phyloP scores from a whole-genome alignment of 176 grass and related monocot genomes.

The Eleusine coracana region DNA sequence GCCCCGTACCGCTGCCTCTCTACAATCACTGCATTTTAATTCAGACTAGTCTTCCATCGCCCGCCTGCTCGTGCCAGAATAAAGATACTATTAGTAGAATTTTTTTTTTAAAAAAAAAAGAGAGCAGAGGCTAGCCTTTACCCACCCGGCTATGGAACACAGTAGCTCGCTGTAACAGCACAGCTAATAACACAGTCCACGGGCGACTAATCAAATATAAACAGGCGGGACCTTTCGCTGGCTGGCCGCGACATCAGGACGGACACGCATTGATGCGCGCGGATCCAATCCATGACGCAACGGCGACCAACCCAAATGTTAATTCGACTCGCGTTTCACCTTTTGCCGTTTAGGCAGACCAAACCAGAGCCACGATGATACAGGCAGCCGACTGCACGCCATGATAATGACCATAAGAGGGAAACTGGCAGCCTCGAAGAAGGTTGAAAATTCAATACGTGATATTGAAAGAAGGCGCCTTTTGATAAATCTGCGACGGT shows the following conservation, averaged over 20 bases:
- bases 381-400: not conserved
- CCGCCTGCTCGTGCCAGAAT: not conserved
- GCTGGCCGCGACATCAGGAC: conserved; percentile 8
- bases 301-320: conserved; percentile 11
- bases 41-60: not conserved
- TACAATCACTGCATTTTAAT: not conserved
- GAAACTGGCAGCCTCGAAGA: not conserved
- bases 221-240: not conserved
- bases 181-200: not conserved
- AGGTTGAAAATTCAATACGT: conserved; percentile 14
- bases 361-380: not conserved
- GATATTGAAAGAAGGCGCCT: not conserved
- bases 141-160: not conserved
- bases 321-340: not conserved
- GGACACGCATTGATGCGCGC: conserved; percentile 4
- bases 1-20: no score
- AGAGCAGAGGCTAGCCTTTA: not conserved
- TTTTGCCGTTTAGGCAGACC: not conserved
- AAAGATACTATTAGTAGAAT: not conserved
- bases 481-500: not conserved
- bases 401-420: conserved; percentile 13
- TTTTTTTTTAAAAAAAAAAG: not conserved
- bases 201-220: not conserved
- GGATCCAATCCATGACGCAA: not conserved
- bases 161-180: not conserved